Conservation (phyloP, 352 stramenopile genomes). For the Aphanomyces cochlioides region DNA sequence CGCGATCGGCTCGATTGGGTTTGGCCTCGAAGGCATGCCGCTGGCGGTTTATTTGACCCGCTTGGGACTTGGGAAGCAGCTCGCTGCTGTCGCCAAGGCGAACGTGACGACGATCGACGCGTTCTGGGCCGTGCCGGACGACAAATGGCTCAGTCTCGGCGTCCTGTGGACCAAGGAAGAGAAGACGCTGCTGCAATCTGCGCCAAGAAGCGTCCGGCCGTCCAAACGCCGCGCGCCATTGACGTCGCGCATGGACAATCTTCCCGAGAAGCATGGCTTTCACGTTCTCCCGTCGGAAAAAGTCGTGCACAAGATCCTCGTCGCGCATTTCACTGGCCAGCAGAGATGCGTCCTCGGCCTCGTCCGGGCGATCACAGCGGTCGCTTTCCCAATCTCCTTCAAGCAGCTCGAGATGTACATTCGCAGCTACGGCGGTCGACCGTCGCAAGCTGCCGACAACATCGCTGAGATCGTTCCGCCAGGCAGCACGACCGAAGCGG, state of each 20-base stretch:
- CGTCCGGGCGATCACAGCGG: slow-evolving; percentile 46
- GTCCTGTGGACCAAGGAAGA: slow-evolving; percentile 57
- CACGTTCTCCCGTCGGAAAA: slow-evolving; percentile 56
- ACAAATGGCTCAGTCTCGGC: slow-evolving; percentile 9
- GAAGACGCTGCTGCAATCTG: slow-evolving; percentile 37
- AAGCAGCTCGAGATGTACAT: slow-evolving; percentile 73
- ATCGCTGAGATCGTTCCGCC: slow-evolving; percentile 59
- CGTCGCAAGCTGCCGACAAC: slow-evolving; percentile 57
- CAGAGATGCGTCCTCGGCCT: slow-evolving; percentile 57
- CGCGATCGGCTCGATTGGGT: slow-evolving; percentile 56
- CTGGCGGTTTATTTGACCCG: slow-evolving; percentile 49
- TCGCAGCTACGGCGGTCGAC: slow-evolving; percentile 58
- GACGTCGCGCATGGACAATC: slow-evolving; percentile 33
- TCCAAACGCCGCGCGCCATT: slow-evolving; percentile 37
- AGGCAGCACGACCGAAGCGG: slow-evolving; percentile 41
- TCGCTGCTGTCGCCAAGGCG: slow-evolving; percentile 35
- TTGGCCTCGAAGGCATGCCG: slow-evolving; percentile 70
- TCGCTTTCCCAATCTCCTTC: slow-evolving; percentile 59
- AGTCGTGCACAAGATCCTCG: slow-evolving; percentile 47
- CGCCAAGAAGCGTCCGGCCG: slow-evolving; percentile 31
- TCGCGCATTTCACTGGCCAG: slow-evolving; percentile 65
- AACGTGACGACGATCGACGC: slow-evolving; percentile 25
- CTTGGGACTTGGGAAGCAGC: slow-evolving; percentile 57
- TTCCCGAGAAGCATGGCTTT: slow-evolving; percentile 55
- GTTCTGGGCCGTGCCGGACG: slow-evolving; percentile 18